phyloP scores from a whole-genome alignment of 225 moss, liverwort and hornwort species.

The Straminergon stramineum region DNA sequence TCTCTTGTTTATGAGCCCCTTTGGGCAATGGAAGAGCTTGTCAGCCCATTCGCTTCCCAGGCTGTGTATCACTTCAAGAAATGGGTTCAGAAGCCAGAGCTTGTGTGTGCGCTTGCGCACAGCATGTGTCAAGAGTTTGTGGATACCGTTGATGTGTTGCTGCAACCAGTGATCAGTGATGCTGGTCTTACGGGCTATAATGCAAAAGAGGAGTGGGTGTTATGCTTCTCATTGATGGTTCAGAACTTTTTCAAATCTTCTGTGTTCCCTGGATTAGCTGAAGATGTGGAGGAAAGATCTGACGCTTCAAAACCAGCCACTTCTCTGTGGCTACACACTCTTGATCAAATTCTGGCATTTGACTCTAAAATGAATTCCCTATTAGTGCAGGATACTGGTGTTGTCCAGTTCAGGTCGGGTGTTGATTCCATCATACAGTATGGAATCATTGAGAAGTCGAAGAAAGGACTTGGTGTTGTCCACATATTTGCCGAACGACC shows the following conservation, averaged over 20 bases:
- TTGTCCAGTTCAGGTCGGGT: constrained; percentile 51
- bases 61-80: constrained; percentile 64
- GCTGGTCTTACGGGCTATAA: constrained; percentile 73
- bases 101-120: constrained; percentile 77
- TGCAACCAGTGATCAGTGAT: constrained; percentile 80
- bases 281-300: constrained; percentile 57
- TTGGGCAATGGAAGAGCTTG: constrained; percentile 82
- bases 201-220: constrained; percentile 92
- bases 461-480: constrained; percentile 61
- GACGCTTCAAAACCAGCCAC: constrained; percentile 45
- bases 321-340: constrained; percentile 84
- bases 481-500: constrained; percentile 61
- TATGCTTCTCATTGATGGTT: constrained; percentile 64
- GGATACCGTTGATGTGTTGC: constrained; percentile 68
- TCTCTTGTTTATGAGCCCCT: constrained; percentile 47
- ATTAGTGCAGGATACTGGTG: constrained; percentile 53
- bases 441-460: constrained; percentile 47
- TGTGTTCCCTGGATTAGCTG: constrained; percentile 73
- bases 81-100: constrained; percentile 89
- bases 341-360: constrained; percentile 81
- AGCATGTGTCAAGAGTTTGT: constrained; percentile 76
- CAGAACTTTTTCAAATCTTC: constrained; percentile 61
- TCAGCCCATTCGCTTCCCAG: constrained; percentile 57
- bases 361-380: constrained; percentile 76
- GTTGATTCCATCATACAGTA: constrained; percentile 48